Evolutionary conservation across 805 yeast genomes (phyloP).

Genomic region (Nakazawaea holstii): DNA sequence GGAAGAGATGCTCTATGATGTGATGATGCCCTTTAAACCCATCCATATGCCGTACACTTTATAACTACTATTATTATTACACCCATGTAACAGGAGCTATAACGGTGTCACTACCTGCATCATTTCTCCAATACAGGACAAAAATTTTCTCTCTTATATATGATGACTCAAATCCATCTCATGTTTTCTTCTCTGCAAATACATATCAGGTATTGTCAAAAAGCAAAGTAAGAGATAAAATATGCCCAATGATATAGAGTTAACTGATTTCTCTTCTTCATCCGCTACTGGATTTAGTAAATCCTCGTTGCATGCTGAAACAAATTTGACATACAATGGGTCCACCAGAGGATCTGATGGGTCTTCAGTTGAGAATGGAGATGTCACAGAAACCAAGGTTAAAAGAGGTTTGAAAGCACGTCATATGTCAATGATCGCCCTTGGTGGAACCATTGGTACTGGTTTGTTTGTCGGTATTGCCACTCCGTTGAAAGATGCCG

Average conservation of each 20-base stretch:
- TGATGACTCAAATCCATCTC: too few relatives aligned
- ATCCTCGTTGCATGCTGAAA: background rate
- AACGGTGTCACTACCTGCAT: background rate
- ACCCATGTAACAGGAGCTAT: background rate
- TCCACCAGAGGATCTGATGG: background rate
- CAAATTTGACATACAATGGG: background rate
- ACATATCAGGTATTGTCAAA: background rate
- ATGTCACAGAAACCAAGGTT: slow-evolving; percentile 45
- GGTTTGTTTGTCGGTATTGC: slow-evolving; percentile 69
- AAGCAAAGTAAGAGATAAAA: background rate
- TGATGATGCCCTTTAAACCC: too few relatives aligned
- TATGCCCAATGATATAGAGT: background rate
- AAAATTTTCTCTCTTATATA: too few relatives aligned
- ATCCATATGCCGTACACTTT: too few relatives aligned
- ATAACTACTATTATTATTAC: too few relatives aligned
- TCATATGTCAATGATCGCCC: slow-evolving; percentile 69
- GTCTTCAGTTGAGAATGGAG: background rate
- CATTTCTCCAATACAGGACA: too few relatives aligned
- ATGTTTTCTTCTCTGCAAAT: too few relatives aligned
- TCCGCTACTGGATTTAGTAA: slow-evolving; percentile 5
- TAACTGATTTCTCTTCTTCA: background rate
- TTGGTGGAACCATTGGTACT: slow-evolving; percentile 79
- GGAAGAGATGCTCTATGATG: background rate
- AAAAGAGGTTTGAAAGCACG: slow-evolving; percentile 56
- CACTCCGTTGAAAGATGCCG: slow-evolving; percentile 48